phyloP scores from a whole-genome alignment of 1,284 basidiomycete species.

The Meira nashicola region DNA sequence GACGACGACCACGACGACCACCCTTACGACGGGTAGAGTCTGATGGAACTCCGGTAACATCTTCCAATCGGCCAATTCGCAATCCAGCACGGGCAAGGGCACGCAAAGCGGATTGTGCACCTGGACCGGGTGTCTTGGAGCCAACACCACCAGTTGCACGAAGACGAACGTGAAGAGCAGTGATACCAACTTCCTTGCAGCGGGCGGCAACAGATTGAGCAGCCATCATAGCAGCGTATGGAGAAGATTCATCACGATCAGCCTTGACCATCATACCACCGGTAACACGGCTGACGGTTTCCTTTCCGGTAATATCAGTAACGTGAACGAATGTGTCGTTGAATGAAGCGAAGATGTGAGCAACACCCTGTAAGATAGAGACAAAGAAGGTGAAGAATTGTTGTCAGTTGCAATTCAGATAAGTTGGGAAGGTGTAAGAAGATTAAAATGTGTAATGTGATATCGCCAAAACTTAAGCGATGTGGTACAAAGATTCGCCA shows the following conservation, averaged over 20 bases:
- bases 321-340: conserved; percentile 99
- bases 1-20: conserved; percentile 99
- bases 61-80: conserved; percentile 90
- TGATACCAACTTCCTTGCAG: conserved; percentile 98
- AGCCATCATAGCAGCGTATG: conserved; percentile 98
- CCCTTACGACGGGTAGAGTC: conserved; percentile 98
- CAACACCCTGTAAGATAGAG: conserved; percentile 4
- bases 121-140: conserved; percentile 97
- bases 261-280: conserved; percentile 99
- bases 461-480: no score
- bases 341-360: conserved; percentile 60
- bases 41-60: conserved; percentile 91
- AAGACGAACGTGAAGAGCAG: conserved; percentile 94
- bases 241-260: conserved; percentile 98
- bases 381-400: not conserved
- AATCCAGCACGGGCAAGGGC: conserved; percentile 97
- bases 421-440: no score
- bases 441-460: no score
- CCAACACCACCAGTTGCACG: conserved; percentile 97
- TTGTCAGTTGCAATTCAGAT: no score
- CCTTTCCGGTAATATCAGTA: conserved; percentile 97
- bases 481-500: no score
- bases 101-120: conserved; percentile 95
- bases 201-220: conserved; percentile 93
- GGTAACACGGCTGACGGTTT: conserved; percentile 97